phyloP scores from a whole-genome alignment of 495 filamentous ascomycete species.

The Penicillium herquei region DNA sequence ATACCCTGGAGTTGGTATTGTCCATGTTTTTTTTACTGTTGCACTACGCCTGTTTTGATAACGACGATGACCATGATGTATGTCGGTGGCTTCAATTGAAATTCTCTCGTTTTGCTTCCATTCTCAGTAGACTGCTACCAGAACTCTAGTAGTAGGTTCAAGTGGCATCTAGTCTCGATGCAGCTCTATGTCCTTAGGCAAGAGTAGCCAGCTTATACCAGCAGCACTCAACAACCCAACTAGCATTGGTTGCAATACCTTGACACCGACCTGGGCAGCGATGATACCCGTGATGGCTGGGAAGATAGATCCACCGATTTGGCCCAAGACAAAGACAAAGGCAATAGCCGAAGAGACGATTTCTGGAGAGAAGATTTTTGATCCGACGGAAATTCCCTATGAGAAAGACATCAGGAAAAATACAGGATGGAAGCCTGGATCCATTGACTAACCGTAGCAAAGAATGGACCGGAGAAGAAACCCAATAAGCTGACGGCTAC shows the following conservation, averaged over 20 bases:
- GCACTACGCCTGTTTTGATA: no score
- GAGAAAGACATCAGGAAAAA: background rate
- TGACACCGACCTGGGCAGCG: slow-evolving; percentile 23
- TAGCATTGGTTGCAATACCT: slow-evolving; percentile 31
- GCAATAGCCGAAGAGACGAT: slow-evolving; percentile 30
- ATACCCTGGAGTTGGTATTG: slow-evolving; percentile 2
- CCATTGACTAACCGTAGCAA: slow-evolving; percentile 25
- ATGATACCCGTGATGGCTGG: slow-evolving; percentile 31
- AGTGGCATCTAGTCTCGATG: slow-evolving; percentile 8
- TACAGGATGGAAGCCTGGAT: no score
- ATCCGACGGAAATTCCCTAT: slow-evolving; percentile 31
- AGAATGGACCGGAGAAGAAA: slow-evolving; percentile 33
- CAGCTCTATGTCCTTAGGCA: slow-evolving; percentile 32
- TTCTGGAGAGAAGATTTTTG: slow-evolving; percentile 26
- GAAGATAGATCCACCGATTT: slow-evolving; percentile 29
- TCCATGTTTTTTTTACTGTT: background rate
- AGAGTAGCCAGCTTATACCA: slow-evolving; percentile 31
- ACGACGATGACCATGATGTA: no score
- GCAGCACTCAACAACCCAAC: slow-evolving; percentile 30
- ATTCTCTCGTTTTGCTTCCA: no score
- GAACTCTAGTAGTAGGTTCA: no score
- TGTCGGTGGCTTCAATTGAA: no score
- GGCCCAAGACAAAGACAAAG: slow-evolving; percentile 31
- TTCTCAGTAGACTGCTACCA: no score
- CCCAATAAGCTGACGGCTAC: slow-evolving; percentile 31